phyloP scores from a whole-genome alignment of 345 rosid genomes.

The Clausena lansium region DNA sequence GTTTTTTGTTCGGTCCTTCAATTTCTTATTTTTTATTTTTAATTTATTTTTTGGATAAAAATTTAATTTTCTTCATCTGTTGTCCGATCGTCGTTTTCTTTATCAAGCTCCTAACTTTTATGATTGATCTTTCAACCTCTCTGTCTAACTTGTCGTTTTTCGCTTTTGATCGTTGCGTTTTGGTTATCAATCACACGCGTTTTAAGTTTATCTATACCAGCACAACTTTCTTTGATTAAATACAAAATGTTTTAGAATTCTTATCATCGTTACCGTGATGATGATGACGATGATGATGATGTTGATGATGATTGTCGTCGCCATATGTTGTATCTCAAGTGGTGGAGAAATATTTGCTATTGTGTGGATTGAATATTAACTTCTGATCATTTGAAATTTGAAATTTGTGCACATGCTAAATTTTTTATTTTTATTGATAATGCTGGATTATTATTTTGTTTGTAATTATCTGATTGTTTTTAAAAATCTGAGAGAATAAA shows the following conservation, averaged over 20 bases:
- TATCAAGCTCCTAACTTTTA: slow-evolving; percentile 2
- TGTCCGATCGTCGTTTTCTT: slow-evolving; percentile 20
- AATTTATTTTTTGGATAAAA: no score
- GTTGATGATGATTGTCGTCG: not conserved
- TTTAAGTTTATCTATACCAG: not conserved
- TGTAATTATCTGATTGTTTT: not conserved
- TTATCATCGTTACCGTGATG: not conserved
- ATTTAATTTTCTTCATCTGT: not conserved
- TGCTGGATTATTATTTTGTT: not conserved
- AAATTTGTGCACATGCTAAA: not conserved
- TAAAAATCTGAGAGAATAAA: not conserved
- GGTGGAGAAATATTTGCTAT: not conserved
- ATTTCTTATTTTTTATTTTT: not conserved
- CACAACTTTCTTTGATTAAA: not conserved
- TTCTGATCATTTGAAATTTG: not conserved
- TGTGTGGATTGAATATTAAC: not conserved
- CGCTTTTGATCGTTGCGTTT: slow-evolving; percentile 16
- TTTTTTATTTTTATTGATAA: not conserved
- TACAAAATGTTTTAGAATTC: not conserved
- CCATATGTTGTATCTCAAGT: not conserved
- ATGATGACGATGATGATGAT: not conserved
- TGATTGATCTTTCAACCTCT: slow-evolving; percentile 7
- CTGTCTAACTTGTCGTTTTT: not conserved
- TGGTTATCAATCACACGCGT: not conserved
- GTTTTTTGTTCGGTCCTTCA: slow-evolving; percentile 4